Percentiles rank a stretch among this genome's conserved stretches.
These are phyloP conservation scores for Leishmania tropica DNA, from an alignment of 208 protist genomes.

Conservation along the genomic window DNA sequence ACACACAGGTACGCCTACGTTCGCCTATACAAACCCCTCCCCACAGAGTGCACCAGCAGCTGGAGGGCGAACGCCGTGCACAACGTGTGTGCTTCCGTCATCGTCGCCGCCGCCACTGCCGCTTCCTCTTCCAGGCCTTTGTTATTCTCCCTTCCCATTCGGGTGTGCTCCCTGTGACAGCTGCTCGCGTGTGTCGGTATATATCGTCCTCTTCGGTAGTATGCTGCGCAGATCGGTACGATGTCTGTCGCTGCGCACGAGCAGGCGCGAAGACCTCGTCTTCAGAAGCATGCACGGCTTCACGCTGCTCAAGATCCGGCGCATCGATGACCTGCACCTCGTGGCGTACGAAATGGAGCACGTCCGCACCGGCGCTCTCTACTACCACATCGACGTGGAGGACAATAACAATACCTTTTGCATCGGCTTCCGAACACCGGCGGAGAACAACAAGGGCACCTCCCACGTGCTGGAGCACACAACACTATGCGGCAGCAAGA, in stretches of 20 bases:
- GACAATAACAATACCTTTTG: slow-evolving; percentile 97
- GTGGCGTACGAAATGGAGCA: slow-evolving; percentile 82
- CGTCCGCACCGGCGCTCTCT: slow-evolving; percentile 66
- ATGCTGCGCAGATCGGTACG: slow-evolving; percentile 66
- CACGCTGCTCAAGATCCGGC: slow-evolving; percentile 44
- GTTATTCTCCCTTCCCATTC: background rate
- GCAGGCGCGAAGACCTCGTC: slow-evolving; percentile 24
- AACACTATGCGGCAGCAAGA: slow-evolving; percentile 94
- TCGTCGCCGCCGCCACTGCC: background rate
- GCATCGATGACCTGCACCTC: slow-evolving; percentile 80
- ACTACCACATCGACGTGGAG: slow-evolving; percentile 94
- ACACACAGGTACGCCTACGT: background rate
- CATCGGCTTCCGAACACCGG: slow-evolving; percentile 96
- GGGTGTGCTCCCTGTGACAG: background rate
- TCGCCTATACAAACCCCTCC: background rate
- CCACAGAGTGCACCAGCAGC: background rate
- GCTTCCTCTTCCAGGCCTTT: background rate
- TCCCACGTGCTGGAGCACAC: slow-evolving; percentile 98
- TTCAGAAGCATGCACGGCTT: slow-evolving; percentile 75
- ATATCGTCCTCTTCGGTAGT: background rate
- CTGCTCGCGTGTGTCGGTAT: background rate
- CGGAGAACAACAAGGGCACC: slow-evolving; percentile 93
- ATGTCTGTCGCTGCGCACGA: slow-evolving; percentile 29
- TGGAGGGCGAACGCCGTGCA: background rate
- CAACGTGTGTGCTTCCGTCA: background rate